Conservation (phyloP, 345 rosid genomes). For the Ceriops tagal region DNA sequence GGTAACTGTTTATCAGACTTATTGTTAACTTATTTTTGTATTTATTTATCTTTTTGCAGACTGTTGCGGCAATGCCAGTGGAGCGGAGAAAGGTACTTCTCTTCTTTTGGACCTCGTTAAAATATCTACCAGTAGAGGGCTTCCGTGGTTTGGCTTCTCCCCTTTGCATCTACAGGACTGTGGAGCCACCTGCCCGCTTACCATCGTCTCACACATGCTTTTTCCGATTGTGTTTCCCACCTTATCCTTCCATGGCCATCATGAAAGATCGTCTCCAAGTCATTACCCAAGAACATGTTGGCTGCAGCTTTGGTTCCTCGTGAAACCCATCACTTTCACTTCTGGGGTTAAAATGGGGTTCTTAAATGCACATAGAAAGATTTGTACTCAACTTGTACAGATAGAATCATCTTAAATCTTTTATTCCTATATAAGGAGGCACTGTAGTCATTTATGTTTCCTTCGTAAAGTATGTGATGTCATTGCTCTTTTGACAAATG, state of each 20-base stretch:
- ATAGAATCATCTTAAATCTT: conserved; percentile 33
- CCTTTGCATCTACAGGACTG: conserved; percentile 58
- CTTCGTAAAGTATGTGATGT: conserved; percentile 22
- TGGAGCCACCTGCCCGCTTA: conserved; percentile 51
- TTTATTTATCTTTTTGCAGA: conserved; percentile 36
- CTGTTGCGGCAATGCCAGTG: conserved; percentile 61
- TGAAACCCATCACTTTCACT: conserved; percentile 24
- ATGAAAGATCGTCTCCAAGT: conserved; percentile 67
- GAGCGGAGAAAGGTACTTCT: conserved; percentile 60
- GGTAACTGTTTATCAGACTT: too few relatives aligned
- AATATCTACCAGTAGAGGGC: conserved; percentile 84
- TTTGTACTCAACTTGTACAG: conserved; percentile 52
- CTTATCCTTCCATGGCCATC: conserved; percentile 51
- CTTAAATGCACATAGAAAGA: conserved; percentile 47
- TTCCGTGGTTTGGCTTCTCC: conserved; percentile 73
- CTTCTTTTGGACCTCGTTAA: conserved; percentile 87
- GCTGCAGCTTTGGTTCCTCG: conserved; percentile 90
- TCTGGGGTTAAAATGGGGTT: conserved; percentile 20
- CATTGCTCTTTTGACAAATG: conserved; percentile 37
- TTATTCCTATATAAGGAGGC: conserved; percentile 25
- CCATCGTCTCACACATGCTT: conserved; percentile 92
- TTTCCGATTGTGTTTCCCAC: conserved; percentile 71
- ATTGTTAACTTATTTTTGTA: neutral
- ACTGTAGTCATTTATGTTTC: conserved; percentile 21
- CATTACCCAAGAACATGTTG: conserved; percentile 80